Conservation (phyloP, 169 alveolate genomes). For the Babesia bovis region DNA sequence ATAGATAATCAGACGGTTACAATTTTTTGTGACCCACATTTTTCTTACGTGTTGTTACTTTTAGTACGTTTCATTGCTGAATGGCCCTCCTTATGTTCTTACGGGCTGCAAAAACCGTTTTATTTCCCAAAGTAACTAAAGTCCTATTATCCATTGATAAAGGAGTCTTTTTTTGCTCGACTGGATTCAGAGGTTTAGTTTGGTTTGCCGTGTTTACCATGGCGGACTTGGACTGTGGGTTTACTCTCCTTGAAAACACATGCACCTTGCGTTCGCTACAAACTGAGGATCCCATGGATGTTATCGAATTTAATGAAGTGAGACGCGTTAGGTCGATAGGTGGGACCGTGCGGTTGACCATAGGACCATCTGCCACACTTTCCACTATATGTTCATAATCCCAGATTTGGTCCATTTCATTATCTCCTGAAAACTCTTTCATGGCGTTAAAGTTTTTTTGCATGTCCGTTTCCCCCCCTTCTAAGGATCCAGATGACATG, state of each 20-base stretch:
- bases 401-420: background rate
- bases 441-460: background rate
- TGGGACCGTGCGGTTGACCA: constrained; percentile 7
- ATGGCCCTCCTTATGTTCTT: constrained; percentile 15
- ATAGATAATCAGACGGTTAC: background rate
- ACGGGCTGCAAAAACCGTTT: constrained; percentile 15
- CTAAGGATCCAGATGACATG: background rate
- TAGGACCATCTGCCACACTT: no score
- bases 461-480: background rate
- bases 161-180: background rate
- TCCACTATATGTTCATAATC: background rate
- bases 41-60: no score
- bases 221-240: background rate
- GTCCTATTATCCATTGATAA: background rate
- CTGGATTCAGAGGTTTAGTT: no score
- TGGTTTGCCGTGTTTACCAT: no score
- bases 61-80: background rate
- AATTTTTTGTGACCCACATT: background rate
- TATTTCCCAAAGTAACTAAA: constrained; percentile 8
- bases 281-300: background rate
- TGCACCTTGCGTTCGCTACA: constrained; percentile 24
- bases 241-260: constrained; percentile 25
- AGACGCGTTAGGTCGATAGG: background rate
- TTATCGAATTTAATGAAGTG: background rate
- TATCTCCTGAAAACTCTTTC: background rate